Evolutionary conservation across 495 filamentous ascomycete species (phyloP).

Genomic region (Cercophora sp.): DNA sequence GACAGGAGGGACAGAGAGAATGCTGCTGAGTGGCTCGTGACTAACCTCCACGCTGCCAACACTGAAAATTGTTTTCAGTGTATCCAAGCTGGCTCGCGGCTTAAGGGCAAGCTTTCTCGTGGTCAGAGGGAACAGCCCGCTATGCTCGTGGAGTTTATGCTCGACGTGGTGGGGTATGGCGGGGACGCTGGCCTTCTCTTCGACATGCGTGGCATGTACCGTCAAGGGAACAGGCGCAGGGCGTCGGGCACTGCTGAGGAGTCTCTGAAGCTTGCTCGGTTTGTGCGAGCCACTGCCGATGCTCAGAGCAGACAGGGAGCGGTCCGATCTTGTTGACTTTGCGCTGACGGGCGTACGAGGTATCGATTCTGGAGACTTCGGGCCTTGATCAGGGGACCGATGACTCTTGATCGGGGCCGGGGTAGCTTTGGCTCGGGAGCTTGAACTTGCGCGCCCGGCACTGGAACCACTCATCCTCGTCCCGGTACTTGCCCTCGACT

Average conservation of each 20-base stretch:
- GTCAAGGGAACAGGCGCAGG: conserved; percentile 19
- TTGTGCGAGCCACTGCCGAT: conserved; percentile 34
- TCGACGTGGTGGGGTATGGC: conserved; percentile 32
- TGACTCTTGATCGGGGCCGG: conserved; percentile 10
- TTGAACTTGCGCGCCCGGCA: background rate
- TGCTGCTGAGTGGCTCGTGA: conserved; percentile 24
- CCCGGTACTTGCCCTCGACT: conserved; percentile 3
- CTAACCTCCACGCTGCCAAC: conserved; percentile 32
- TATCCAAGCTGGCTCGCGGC: conserved; percentile 34
- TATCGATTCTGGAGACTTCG: conserved; percentile 19
- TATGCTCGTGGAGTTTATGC: conserved; percentile 32
- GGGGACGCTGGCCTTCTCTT: conserved; percentile 27
- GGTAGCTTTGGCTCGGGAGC: background rate
- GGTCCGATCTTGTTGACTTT: conserved; percentile 23
- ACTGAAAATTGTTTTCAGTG: conserved; percentile 40
- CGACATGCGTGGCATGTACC: conserved; percentile 28
- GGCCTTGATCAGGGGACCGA: background rate
- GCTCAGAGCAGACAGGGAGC: conserved; percentile 28
- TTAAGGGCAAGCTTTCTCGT: conserved; percentile 33
- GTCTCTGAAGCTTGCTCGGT: conserved; percentile 35
- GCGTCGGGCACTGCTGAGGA: conserved; percentile 36
- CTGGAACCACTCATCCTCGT: conserved; percentile 5
- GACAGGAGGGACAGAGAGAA: conserved; percentile 9
- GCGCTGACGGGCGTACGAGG: conserved; percentile 25
- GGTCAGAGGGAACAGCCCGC: conserved; percentile 24